Evolutionary conservation across 495 filamentous ascomycete species (phyloP).

Genomic region (Cercophora scortea): DNA sequence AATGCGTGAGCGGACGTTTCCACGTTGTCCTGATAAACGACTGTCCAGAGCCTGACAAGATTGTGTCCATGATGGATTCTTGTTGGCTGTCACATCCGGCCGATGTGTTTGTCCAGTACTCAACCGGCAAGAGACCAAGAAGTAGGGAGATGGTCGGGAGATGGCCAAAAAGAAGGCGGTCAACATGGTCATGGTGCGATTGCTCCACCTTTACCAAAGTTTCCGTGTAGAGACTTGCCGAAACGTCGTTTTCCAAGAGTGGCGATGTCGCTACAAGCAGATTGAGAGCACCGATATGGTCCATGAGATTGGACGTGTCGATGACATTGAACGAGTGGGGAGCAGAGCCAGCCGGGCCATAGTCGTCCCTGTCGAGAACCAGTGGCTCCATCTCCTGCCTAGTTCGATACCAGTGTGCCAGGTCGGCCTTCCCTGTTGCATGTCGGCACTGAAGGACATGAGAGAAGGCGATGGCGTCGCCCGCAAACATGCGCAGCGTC

Average conservation of each 20-base stretch:
- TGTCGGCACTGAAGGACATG: conserved; percentile 32
- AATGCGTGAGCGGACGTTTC: conserved; percentile 4
- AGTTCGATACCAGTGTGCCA: conserved; percentile 19
- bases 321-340: conserved; percentile 48
- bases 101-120: conserved; percentile 43
- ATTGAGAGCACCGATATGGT: conserved; percentile 41
- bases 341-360: conserved; percentile 20
- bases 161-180: conserved; percentile 33
- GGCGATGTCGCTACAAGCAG: conserved; percentile 40
- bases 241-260: conserved; percentile 30
- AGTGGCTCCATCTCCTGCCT: conserved; percentile 12
- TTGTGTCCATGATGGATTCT: no score
- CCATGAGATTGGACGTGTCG: conserved; percentile 48
- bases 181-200: conserved; percentile 11
- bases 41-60: background rate
- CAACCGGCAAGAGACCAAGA: conserved; percentile 38
- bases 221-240: conserved; percentile 42
- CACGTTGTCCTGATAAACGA: conserved; percentile 11
- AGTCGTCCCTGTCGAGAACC: conserved; percentile 30
- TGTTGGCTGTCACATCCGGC: conserved; percentile 1
- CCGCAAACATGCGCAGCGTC: conserved; percentile 33
- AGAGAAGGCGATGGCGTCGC: conserved; percentile 39
- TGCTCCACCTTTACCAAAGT: conserved; percentile 15
- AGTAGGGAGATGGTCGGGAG: conserved; percentile 38
- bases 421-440: conserved; percentile 7